These are phyloP conservation scores for Colletotrichum orchidophilum DNA, from an alignment of 2,329 filamentous ascomycete species.

Conservation along the genomic window DNA sequence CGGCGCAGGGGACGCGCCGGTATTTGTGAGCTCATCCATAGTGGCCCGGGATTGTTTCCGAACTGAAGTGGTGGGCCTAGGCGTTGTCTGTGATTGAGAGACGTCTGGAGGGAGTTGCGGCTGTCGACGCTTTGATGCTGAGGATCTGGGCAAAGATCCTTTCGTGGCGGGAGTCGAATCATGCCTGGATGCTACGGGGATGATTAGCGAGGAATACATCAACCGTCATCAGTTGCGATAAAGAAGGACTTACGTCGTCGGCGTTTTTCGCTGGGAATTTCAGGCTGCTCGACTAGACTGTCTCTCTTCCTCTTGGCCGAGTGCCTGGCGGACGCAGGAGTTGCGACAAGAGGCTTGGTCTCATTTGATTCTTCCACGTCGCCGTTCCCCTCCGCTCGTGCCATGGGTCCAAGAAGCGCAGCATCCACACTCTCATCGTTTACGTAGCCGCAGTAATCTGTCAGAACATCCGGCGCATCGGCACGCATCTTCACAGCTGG, in stretches of 20 bases:
- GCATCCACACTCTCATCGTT: constrained; percentile 15
- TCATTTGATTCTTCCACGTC: background rate
- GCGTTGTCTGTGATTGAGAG: background rate
- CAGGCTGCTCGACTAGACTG: constrained; percentile 8
- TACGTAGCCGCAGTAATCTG: constrained; percentile 20
- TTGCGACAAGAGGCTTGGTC: background rate
- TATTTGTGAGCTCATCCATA: background rate
- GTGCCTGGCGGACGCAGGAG: background rate
- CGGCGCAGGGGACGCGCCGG: background rate
- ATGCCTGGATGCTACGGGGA: constrained; percentile 12
- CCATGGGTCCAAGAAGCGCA: constrained; percentile 8
- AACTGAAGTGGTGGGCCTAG: background rate
- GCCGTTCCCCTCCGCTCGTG: background rate
- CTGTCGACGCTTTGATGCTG: constrained; percentile 9
- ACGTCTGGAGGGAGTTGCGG: background rate
- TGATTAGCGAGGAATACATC: background rate
- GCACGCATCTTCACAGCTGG: constrained; percentile 17
- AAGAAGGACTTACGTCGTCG: constrained; percentile 12
- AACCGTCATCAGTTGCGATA: background rate
- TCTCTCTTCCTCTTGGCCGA: constrained; percentile 23
- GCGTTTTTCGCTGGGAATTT: constrained; percentile 9
- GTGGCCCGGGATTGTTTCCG: constrained; percentile 5
- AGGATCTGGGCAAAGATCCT: background rate
- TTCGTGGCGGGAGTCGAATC: constrained; percentile 10
- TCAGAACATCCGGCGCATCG: constrained; percentile 18